These are phyloP conservation scores for Exophiala mesophila DNA, from an alignment of 2,329 filamentous ascomycete genomes.

Conservation along the genomic window DNA sequence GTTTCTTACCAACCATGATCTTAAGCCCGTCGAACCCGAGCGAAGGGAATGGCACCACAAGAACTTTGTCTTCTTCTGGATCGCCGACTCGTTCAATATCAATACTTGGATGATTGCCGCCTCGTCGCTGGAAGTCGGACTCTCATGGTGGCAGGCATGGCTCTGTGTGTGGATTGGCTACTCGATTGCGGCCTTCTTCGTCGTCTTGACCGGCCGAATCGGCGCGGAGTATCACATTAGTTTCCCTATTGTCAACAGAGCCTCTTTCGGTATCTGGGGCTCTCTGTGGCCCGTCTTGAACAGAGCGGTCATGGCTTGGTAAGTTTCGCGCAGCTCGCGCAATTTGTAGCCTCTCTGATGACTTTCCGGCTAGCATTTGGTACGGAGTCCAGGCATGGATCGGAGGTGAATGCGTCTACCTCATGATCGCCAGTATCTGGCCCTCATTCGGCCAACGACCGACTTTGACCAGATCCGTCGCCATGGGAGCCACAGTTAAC, in stretches of 20 bases:
- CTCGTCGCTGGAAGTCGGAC: constrained; percentile 42
- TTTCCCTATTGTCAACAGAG: constrained; percentile 39
- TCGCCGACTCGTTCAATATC: constrained; percentile 36
- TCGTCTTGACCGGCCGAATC: constrained; percentile 35
- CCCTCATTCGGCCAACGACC: constrained; percentile 32
- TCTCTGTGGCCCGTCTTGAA: constrained; percentile 86
- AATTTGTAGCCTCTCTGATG: constrained; percentile 56
- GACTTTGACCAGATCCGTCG: constrained; percentile 63
- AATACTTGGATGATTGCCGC: constrained; percentile 38
- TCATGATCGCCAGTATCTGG: constrained; percentile 29
- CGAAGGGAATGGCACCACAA: constrained; percentile 36
- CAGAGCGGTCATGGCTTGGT: constrained; percentile 72
- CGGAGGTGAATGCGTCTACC: constrained; percentile 34
- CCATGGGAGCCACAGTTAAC: constrained; percentile 64
- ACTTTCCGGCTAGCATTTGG: constrained; percentile 51
- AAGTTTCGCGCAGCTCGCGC: constrained; percentile 48
- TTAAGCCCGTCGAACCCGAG: constrained; percentile 37
- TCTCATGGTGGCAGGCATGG: constrained; percentile 40
- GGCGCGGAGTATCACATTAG: constrained; percentile 43
- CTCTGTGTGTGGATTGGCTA: constrained; percentile 40
- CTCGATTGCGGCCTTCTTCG: constrained; percentile 33
- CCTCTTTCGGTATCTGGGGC: constrained; percentile 37
- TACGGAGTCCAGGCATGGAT: constrained; percentile 37
- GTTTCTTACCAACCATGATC: constrained; percentile 48
- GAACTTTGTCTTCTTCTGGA: constrained; percentile 39